Base-by-base conservation (phyloP, 192 early-diverging fungal genomes). In the Coemansia sp. region DNA sequence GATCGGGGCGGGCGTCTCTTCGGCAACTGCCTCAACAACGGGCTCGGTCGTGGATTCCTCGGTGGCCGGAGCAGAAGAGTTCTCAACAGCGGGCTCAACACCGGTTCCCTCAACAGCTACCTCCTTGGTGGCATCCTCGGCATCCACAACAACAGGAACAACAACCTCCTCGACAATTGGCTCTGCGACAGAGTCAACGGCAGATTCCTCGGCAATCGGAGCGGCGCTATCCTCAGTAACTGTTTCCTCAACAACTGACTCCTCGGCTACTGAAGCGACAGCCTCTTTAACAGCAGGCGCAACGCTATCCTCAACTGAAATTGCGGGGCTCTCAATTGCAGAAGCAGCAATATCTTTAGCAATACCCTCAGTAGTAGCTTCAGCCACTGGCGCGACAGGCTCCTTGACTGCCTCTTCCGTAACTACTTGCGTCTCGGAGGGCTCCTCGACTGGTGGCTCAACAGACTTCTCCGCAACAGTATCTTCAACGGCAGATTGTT, bases 1-100 rank as follows among this genome's bases (percentile, higher is more conserved):
- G 3, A 18, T 11, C 23, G 22, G 37, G 26, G 29, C 38, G 37
- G 10, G 10, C 23, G 52, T 53, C 20, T 54, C 27, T 7, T 59
- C 57, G 2, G 57, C 57, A 14, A 22, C 47, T 3, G 55, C 29
- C 16, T 65, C 64, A 16, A 51, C 64, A 10, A 50, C 59, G 26
- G 19, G 13, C 41, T 16, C 12, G 0, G 16, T n/a, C 3, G 16
- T 35, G 7, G 32, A 10, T 35, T 9, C 32, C 32, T 35, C 32
- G 1, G 32, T 7, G 4, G 27, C 4, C 27, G 0, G 27, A 7
- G 27, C 27, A 29, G 27, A 29, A 29, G 27, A 7, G 7, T 29
- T 29, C 27, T 29, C 27, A 29, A 29, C 27, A 29, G 27, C 27
- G 4, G 27, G 5, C 7, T 29, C 27, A 29, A 7, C 7, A 29